Percentiles rank a stretch among this genome's conserved stretches.
These are phyloP conservation scores for Geranium incanum DNA, from an alignment of 441 rosid genomes.

Conservation along the genomic window DNA sequence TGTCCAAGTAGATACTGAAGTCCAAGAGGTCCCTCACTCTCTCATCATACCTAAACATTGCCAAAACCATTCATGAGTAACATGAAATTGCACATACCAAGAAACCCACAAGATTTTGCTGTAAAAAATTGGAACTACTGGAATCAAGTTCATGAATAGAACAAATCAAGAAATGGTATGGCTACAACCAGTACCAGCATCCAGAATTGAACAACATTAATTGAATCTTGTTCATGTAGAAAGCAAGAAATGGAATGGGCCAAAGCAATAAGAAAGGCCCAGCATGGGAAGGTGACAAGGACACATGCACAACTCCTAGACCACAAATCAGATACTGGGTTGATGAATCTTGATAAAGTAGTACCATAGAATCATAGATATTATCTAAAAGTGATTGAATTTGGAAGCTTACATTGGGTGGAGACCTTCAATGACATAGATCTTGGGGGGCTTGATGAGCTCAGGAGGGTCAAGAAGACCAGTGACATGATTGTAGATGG, in stretches of 20 bases:
- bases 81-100: neutral
- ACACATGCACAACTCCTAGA: slow-evolving; percentile 3
- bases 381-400: neutral
- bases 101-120: too few species aligned
- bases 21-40: slow-evolving; percentile 82
- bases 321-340: slow-evolving; percentile 10
- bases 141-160: neutral
- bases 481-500: slow-evolving; percentile 84
- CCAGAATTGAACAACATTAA: too few species aligned
- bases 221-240: neutral
- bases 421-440: slow-evolving; percentile 92
- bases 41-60: slow-evolving; percentile 57
- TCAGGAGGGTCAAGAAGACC: slow-evolving; percentile 94
- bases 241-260: slow-evolving; percentile 8
- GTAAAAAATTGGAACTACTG: neutral
- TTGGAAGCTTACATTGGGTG: slow-evolving; percentile 78
- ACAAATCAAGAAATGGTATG: neutral
- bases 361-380: neutral
- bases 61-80: neutral
- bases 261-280: slow-evolving; percentile 8
- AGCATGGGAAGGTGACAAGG: slow-evolving; percentile 2
- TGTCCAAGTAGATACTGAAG: slow-evolving; percentile 95
- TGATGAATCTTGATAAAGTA: neutral
- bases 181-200: neutral
- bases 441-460: slow-evolving; percentile 84